Base-by-base conservation (phyloP, 1,284 basidiomycete species). In the Ustilago shanxiensis region DNA sequence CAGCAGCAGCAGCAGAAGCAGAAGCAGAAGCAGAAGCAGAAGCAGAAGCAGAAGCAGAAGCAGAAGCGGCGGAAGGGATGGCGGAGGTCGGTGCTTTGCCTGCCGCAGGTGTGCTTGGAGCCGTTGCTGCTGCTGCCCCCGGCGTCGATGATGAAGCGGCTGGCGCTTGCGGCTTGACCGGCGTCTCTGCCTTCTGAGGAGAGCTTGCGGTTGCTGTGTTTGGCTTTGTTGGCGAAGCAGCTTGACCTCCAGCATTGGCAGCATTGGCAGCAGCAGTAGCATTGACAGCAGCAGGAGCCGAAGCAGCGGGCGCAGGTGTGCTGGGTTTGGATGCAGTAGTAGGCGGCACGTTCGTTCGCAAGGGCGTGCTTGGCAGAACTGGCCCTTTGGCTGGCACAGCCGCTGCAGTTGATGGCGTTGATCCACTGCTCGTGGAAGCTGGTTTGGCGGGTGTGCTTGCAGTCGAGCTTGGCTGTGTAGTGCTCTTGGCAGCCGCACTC, bases 281-380 rank as follows among this genome's bases (percentile, higher is more conserved):
- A 47, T 24, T 47, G 47, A 14, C 2, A 29, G 53, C 44, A 29
- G 60, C 33, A 26, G 49, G 24, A 6, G 18, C 41, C 31, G 31
- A 33, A 14, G 33, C 33, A 10, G 41, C 45, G 20, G 69, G n/a
- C 10, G 51, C 55, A 35, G 52, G 51, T 45, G 53, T 57, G 55
- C 56, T 63, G 7, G 29, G 3, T 39, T 64, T 64, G 22, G 62
- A 47, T 22, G 44, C 31, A 39, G 24, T 45, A 37, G 24, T 37
- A 4, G 49, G n/a, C 2, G 49, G n/a, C 2, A 59, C 70, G 16
- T 60, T 35, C 20, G 70, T 52, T 60, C 65, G 70, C 13, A 67
- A 51, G 9, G 70, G 70, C 9, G 65, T 67, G 35, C 61, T 64
- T 3, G 70, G 70, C 41, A 72, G 61, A 6, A 72, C 49, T 0